A percentile compares a stretch with the other conserved stretches of the same genome.
These are phyloP conservation scores for Entomophthora muscae DNA, from an alignment of 371 early-diverging fungal species.

Conservation along the genomic window DNA sequence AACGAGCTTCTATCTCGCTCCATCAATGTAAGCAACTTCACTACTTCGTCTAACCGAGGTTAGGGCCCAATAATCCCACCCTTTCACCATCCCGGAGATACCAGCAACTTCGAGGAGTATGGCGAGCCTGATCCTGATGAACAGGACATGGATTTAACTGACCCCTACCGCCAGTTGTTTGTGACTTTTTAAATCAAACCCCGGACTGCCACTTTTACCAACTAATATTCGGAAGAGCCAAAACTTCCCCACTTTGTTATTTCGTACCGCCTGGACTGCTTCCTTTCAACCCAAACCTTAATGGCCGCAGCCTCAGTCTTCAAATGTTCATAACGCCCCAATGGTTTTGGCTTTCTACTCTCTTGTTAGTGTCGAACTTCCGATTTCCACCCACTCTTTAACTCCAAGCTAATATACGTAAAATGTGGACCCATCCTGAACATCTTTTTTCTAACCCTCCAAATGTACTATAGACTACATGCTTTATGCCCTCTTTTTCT, in stretches of 20 bases:
- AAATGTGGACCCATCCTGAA: too few relatives aligned
- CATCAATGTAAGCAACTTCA: conserved; percentile 23
- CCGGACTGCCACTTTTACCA: background rate
- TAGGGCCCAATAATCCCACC: conserved; percentile 40
- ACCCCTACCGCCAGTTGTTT: conserved; percentile 18
- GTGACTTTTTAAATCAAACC: background rate
- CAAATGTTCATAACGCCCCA: background rate
- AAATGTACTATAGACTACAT: too few relatives aligned
- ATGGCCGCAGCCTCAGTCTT: background rate
- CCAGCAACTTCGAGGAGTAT: conserved; percentile 46
- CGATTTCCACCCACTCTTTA: background rate
- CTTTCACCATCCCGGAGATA: conserved; percentile 38
- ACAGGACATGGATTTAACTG: conserved; percentile 11
- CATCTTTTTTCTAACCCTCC: too few relatives aligned
- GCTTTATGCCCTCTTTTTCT: too few relatives aligned
- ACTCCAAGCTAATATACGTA: background rate
- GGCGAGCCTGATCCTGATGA: conserved; percentile 20
- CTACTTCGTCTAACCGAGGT: conserved; percentile 10
- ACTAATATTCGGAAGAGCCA: background rate
- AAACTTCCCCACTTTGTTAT: background rate
- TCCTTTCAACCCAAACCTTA: background rate
- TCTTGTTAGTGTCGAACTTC: background rate
- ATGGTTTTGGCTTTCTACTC: background rate
- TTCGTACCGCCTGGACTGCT: background rate
- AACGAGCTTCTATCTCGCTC: conserved; percentile 44